These are phyloP conservation scores for Clavariopsis aquatica DNA, from an alignment of 495 filamentous ascomycete genomes.

Conservation along the genomic window DNA sequence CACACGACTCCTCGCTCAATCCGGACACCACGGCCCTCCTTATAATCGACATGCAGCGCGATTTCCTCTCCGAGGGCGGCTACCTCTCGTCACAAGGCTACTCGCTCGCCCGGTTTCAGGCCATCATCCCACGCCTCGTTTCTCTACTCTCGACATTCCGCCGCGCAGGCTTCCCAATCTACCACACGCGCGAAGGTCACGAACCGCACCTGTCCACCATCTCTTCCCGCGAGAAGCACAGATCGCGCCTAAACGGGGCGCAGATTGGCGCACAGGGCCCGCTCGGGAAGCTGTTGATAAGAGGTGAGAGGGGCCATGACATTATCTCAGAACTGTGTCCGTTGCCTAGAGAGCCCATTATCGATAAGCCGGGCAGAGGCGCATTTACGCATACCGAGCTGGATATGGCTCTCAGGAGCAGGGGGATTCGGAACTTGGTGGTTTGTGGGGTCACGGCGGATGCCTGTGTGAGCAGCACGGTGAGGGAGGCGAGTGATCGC, in stretches of 20 bases:
- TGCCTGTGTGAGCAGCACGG: conserved; percentile 68
- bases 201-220: conserved; percentile 62
- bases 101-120: conserved; percentile 54
- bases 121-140: conserved; percentile 54
- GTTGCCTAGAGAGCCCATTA: conserved; percentile 57
- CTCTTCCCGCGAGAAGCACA: conserved; percentile 56
- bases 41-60: conserved; percentile 73
- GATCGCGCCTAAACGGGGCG: conserved; percentile 57
- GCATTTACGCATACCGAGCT: conserved; percentile 69
- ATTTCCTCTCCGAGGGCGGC: conserved; percentile 62
- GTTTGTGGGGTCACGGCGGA: conserved; percentile 69
- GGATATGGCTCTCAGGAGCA: conserved; percentile 59
- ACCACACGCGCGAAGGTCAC: conserved; percentile 70
- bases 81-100: conserved; percentile 64
- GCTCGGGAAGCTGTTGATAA: conserved; percentile 63
- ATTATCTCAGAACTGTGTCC: conserved; percentile 63
- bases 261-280: conserved; percentile 64
- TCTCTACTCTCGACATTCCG: conserved; percentile 36
- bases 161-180: conserved; percentile 55
- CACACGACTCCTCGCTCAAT: conserved; percentile 60
- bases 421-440: conserved; percentile 67
- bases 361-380: conserved; percentile 69
- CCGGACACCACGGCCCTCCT: conserved; percentile 64
- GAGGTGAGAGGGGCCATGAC: conserved; percentile 65
- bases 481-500: conserved; percentile 72